Conservation (phyloP, 2,329 filamentous ascomycete genomes). For the Biscogniauxia marginata region DNA sequence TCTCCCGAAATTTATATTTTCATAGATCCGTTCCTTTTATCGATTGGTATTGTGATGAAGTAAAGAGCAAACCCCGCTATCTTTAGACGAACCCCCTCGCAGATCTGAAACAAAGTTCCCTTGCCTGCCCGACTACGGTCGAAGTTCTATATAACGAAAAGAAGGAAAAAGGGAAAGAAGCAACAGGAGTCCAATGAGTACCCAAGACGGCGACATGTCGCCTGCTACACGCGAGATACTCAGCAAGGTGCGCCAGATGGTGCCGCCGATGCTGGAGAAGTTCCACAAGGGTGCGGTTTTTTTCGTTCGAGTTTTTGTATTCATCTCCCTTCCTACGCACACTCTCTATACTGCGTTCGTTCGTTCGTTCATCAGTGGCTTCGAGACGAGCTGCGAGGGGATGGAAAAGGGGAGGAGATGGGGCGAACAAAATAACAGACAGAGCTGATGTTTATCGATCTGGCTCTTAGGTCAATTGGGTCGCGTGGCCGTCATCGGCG, state of each 20-base stretch:
- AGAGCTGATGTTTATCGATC: no score
- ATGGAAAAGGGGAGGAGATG: neutral
- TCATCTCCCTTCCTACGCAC: no score
- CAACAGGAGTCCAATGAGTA: slow-evolving; percentile 21
- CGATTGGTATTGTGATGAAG: no score
- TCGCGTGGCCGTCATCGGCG: slow-evolving; percentile 88
- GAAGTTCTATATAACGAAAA: no score
- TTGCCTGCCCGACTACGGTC: neutral
- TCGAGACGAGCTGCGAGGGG: no score
- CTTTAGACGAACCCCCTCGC: no score
- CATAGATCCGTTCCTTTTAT: no score
- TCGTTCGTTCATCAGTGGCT: no score
- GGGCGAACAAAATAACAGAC: slow-evolving; percentile 1
- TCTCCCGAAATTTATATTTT: neutral
- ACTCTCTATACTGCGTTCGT: no score
- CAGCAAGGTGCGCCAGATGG: slow-evolving; percentile 78
- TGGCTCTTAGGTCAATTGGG: slow-evolving; percentile 78
- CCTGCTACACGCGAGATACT: slow-evolving; percentile 72
- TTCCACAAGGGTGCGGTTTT: slow-evolving; percentile 82
- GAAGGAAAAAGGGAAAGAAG: neutral
- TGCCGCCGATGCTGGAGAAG: slow-evolving; percentile 90
- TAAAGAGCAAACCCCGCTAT: no score
- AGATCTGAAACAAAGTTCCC: no score
- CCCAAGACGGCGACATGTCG: slow-evolving; percentile 53
- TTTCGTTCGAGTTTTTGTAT: no score